Percentiles rank a stretch among this genome's conserved stretches.
Evolutionary conservation across 805 yeast genomes (phyloP).

Genomic region (Nakazawaea wickerhamii): DNA sequence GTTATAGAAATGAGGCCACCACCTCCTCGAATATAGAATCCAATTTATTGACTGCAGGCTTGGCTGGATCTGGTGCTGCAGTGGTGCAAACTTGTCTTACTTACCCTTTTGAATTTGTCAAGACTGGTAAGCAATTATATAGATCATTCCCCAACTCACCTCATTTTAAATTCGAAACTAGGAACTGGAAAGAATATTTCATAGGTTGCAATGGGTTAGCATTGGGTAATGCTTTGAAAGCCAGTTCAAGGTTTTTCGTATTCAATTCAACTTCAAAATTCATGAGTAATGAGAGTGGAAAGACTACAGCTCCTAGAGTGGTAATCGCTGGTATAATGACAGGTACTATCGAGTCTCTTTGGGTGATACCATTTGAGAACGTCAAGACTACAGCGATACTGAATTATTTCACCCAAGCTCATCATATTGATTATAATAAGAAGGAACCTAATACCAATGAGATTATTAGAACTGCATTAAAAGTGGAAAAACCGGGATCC

Average conservation of each 20-base stretch:
- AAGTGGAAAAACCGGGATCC: slow-evolving; percentile 1
- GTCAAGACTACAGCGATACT: slow-evolving; percentile 78
- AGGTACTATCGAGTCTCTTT: slow-evolving; percentile 74
- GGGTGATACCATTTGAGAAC: slow-evolving; percentile 89
- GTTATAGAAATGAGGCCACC: not conserved
- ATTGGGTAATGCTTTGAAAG: slow-evolving; percentile 67
- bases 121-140: slow-evolving; percentile 58
- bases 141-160: slow-evolving; percentile 34
- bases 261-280: slow-evolving; percentile 72
- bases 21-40: slow-evolving; percentile 21
- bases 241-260: slow-evolving; percentile 64
- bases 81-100: slow-evolving; percentile 56
- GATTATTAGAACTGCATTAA: slow-evolving; percentile 3
- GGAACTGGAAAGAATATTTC: slow-evolving; percentile 26
- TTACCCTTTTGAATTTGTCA: slow-evolving; percentile 68
- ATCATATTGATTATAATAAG: not conserved
- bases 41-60: slow-evolving; percentile 50
- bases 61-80: slow-evolving; percentile 59
- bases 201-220: slow-evolving; percentile 74
- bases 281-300: slow-evolving; percentile 53
- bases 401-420: slow-evolving; percentile 34
- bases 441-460: not conserved
- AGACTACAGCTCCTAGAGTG: slow-evolving; percentile 71
- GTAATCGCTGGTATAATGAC: slow-evolving; percentile 82
- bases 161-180: slow-evolving; percentile 29